Evolutionary conservation across 352 stramenopile genomes (phyloP).

Genomic region (Phytopythium kandeliae): DNA sequence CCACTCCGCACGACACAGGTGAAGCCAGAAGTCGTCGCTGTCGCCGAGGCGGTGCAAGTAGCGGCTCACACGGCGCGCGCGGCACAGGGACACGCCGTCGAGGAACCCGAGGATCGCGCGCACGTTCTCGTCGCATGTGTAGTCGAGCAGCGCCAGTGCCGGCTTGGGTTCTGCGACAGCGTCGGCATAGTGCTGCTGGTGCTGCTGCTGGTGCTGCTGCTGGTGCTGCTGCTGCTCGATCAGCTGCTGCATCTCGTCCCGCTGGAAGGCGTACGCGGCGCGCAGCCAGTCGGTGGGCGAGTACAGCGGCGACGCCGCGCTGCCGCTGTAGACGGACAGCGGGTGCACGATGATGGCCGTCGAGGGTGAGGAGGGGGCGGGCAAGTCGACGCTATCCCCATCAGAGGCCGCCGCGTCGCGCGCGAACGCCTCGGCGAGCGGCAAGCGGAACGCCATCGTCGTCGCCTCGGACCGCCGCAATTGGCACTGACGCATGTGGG

Average conservation of each 20-base stretch:
- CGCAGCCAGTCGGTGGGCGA: conserved; percentile 29
- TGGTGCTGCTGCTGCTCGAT: conserved; percentile 13
- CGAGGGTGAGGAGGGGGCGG: conserved; percentile 2
- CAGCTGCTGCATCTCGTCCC: conserved; percentile 27
- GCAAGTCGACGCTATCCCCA: conserved; percentile 7
- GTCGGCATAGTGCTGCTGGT: conserved; percentile 8
- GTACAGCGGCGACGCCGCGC: conserved; percentile 22
- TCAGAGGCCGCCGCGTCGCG: background rate
- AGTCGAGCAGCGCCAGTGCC: conserved; percentile 46
- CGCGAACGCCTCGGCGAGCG: background rate
- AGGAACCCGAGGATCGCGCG: conserved; percentile 58
- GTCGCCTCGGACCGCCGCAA: background rate
- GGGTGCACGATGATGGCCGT: conserved; percentile 67
- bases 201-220: conserved; percentile 18
- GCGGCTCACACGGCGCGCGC: conserved; percentile 47
- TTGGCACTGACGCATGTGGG: background rate
- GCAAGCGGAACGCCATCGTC: conserved; percentile 6
- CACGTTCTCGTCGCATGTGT: conserved; percentile 72
- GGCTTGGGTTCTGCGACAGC: conserved; percentile 1
- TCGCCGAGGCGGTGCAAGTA: conserved; percentile 43
- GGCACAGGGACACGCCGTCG: conserved; percentile 61
- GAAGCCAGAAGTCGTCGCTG: conserved; percentile 60
- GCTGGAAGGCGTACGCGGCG: conserved; percentile 21
- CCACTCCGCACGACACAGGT: conserved; percentile 67
- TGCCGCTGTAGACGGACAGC: conserved; percentile 34